Evolutionary conservation across 1,139 yeast species (phyloP), one percentile per base, ranked within the genome.

Genomic region (Pichia inconspicua): DNA sequence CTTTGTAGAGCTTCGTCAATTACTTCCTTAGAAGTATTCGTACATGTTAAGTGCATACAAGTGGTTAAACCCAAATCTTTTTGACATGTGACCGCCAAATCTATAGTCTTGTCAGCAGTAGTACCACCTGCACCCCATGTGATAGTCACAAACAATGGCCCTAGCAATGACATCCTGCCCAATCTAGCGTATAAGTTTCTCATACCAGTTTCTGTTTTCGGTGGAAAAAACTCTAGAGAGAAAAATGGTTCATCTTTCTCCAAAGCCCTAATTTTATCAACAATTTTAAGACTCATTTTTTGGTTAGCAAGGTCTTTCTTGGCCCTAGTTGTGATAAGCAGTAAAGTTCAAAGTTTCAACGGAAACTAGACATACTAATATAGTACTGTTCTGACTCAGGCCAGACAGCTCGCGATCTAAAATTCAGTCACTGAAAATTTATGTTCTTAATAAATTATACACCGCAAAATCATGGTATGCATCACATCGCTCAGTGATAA

Each of bases 81-180:
- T 59, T 84, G 88, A 59, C 95, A 84, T 3, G 87, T 75, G 19
- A 79, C 72, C 0, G 97, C 96, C 50, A 92, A 71, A 45, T 86
- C 94, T 52, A 92, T 68, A 0, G 97, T 85, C 67, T 88, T 89
- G 48, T 79, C 84, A 47, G 94, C 81, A 5, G 97, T 89, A 3
- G 95, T 82, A 2, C 98, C 98, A 38, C 97, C 97, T 9, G 98
- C 97, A 30, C 98, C 98, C 97, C 98, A 92, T 0, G 99, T 94
- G 11, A 94, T 84, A 2, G 96, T 87, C 47, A 90, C 82, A 64
- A 92, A 94, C 25, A 84, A 68, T 3, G 97, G 97, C 48, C 89
- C 90, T 55, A 92, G 70, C 3, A 85, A 84, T 60, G 85, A 79
- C 94, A 92, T 84, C 62, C 99, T 82, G 60, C 80, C 80, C 67